A percentile compares a stretch with the other conserved stretches of the same genome.
phyloP scores from a whole-genome alignment of 176 grass and related monocot genomes.

The Rhipidocladum racemiflorum region DNA sequence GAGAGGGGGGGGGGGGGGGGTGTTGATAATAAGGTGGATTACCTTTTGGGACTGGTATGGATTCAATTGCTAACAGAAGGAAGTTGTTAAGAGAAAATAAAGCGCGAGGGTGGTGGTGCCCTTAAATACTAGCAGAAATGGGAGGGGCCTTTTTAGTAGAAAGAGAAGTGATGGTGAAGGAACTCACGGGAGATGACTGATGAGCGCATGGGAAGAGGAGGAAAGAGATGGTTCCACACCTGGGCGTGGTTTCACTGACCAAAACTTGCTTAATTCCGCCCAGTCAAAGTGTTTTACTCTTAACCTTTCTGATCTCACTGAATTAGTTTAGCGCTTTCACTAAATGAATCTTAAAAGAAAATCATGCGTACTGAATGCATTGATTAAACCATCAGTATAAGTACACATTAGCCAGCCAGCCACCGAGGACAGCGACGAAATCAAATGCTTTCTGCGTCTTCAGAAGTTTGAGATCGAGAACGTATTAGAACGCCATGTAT shows the following conservation, averaged over 20 bases:
- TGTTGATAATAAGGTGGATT: not conserved
- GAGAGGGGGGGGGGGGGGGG: no score
- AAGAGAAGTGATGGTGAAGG: conserved; percentile 52
- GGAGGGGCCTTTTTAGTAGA: conserved; percentile 42
- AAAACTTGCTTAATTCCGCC: not conserved
- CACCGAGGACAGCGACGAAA: not conserved
- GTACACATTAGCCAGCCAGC: not conserved
- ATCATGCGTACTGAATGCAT: not conserved
- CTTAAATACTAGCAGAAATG: conserved; percentile 36
- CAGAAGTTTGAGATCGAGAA: not conserved
- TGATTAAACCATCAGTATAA: not conserved
- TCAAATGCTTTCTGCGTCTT: not conserved
- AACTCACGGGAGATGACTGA: conserved; percentile 9
- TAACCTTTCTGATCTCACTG: not conserved
- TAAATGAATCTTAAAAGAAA: not conserved
- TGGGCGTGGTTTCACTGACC: not conserved
- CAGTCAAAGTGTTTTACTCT: not conserved
- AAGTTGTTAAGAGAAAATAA: conserved; percentile 26
- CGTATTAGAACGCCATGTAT: not conserved
- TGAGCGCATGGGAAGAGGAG: not conserved
- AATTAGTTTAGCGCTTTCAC: not conserved
- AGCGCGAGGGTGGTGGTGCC: conserved; percentile 18
- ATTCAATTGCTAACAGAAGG: not conserved
- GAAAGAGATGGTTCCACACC: not conserved
- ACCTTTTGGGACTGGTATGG: conserved; percentile 32